Evolutionary conservation across 1,284 basidiomycete genomes (phyloP).

Genomic region (Ganoderma multipileum): DNA sequence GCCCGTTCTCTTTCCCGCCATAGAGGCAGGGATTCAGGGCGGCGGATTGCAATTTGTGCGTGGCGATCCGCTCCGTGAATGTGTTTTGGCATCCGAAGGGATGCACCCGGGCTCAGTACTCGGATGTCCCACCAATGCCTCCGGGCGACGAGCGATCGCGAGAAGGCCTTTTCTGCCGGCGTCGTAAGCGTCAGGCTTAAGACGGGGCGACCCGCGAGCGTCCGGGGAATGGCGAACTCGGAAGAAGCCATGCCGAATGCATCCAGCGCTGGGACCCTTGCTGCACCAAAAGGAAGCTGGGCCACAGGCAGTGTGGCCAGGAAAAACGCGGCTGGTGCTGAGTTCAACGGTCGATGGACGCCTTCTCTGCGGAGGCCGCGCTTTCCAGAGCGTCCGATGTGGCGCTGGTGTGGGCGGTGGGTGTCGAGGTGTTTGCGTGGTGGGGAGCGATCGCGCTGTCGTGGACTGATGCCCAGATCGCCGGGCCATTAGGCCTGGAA

Average conservation of each 20-base stretch:
- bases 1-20: slow-evolving; percentile 4
- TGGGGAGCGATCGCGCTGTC: not conserved
- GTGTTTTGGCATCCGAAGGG: not conserved
- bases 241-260: slow-evolving; percentile 1
- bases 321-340: not conserved
- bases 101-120: not conserved
- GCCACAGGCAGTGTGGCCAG: slow-evolving; percentile 1
- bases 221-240: not conserved
- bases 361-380: slow-evolving; percentile 19
- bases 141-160: not conserved
- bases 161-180: not conserved
- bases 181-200: not conserved
- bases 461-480: slow-evolving; percentile 3
- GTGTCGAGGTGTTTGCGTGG: not conserved
- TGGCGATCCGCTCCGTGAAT: not conserved
- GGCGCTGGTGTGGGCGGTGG: not conserved
- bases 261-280: not conserved
- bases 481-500: slow-evolving; percentile 5
- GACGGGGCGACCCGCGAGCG: not conserved
- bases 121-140: not conserved
- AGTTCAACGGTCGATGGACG: not conserved
- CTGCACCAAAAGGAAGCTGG: not conserved
- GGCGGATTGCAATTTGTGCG: not conserved
- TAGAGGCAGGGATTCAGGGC: not conserved
- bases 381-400: slow-evolving; percentile 15